A percentile compares a stretch with the other conserved stretches of the same genome.
phyloP scores from a whole-genome alignment of 225 moss, liverwort and hornwort species.

The Rhytidiadelphus loreus region DNA sequence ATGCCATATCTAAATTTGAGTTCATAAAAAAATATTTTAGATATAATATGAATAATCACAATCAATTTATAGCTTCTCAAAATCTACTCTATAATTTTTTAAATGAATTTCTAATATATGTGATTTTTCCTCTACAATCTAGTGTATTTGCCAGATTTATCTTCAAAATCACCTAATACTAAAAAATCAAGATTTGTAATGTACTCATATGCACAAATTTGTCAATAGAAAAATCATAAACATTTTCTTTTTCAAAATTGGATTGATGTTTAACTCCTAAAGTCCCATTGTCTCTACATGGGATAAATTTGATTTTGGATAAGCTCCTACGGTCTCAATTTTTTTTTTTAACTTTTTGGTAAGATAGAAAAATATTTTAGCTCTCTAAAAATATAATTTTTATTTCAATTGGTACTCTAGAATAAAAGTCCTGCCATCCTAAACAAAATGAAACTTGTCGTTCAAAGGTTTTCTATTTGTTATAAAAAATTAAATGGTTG shows the following conservation, averaged over 20 bases:
- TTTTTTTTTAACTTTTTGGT: no score
- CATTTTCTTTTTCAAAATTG: accelerated
- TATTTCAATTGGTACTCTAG: accelerated
- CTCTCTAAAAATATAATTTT: background rate
- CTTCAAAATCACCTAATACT: accelerated
- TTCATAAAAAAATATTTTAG: background rate
- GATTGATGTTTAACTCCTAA: accelerated
- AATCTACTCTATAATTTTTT: no score
- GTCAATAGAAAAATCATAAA: background rate
- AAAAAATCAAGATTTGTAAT: background rate
- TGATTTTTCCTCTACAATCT: background rate
- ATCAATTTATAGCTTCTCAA: accelerated
- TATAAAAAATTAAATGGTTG: background rate
- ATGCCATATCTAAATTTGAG: background rate
- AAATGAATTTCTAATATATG: background rate
- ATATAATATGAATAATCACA: accelerated
- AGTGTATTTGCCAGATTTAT: background rate
- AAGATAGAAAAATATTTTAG: no score
- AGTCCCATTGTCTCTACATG: accelerated
- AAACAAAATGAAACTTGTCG: accelerated
- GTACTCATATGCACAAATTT: accelerated
- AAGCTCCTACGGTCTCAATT: accelerated
- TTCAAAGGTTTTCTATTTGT: background rate
- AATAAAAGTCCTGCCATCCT: no score
- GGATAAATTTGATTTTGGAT: no score